These are phyloP conservation scores for Rhytidiadelphus loreus DNA, from an alignment of 225 moss, liverwort and hornwort species.

Conservation along the genomic window DNA sequence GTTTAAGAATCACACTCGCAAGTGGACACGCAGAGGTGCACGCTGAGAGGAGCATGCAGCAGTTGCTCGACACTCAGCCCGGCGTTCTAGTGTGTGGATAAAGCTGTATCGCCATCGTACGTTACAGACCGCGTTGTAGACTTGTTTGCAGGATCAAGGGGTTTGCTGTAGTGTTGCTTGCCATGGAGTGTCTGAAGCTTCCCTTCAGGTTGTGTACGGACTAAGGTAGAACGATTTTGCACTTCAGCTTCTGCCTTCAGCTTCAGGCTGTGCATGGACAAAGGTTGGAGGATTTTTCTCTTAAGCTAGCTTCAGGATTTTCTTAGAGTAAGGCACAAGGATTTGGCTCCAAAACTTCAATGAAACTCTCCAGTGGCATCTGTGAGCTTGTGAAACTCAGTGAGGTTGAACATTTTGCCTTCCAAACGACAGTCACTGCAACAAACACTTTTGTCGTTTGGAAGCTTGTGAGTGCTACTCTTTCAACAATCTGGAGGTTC, in stretches of 20 bases:
- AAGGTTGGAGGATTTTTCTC: not conserved
- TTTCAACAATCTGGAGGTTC: not conserved
- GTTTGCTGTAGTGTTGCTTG: not conserved
- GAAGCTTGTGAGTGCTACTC: not conserved
- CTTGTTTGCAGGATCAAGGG: no score
- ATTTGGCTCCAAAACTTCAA: not conserved
- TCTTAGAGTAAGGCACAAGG: not conserved
- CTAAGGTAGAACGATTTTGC: not conserved
- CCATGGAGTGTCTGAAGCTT: not conserved
- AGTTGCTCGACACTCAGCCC: not conserved
- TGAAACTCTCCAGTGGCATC: not conserved
- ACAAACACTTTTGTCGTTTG: not conserved
- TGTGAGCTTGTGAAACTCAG: not conserved
- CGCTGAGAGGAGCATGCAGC: not conserved
- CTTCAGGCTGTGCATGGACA: not conserved
- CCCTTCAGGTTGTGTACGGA: not conserved
- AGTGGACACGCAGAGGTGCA: no score
- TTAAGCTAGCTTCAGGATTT: not conserved
- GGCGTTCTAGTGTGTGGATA: not conserved
- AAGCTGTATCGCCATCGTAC: no score
- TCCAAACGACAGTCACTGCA: not conserved
- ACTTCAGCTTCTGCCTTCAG: not conserved
- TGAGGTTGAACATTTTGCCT: no score
- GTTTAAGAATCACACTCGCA: no score
- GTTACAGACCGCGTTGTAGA: no score